These are phyloP conservation scores for Paxillus ammoniavirescens DNA, from an alignment of 768 basidiomycete species.

Conservation along the genomic window DNA sequence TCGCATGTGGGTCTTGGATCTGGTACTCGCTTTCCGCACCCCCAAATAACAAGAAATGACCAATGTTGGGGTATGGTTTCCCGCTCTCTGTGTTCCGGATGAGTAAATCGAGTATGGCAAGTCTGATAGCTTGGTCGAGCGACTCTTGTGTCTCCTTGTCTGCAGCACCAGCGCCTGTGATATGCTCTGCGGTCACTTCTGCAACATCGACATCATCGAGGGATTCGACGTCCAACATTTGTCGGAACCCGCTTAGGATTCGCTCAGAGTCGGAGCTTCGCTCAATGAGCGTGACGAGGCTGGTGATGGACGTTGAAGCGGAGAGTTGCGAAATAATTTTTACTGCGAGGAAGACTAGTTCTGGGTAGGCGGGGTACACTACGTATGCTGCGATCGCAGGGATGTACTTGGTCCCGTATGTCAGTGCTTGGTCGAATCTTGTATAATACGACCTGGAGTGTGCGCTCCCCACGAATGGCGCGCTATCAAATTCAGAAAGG, in stretches of 20 bases:
- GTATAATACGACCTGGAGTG: constrained; percentile 70
- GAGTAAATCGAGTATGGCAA: constrained; percentile 79
- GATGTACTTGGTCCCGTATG: constrained; percentile 67
- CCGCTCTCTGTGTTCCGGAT: constrained; percentile 68
- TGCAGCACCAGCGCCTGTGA: constrained; percentile 73
- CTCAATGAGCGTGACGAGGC: constrained; percentile 75
- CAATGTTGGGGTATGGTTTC: constrained; percentile 74
- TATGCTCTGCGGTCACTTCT: constrained; percentile 58
- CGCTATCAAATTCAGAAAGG: constrained; percentile 62
- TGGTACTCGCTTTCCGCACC: constrained; percentile 54
- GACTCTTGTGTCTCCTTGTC: constrained; percentile 44
- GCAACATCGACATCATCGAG: constrained; percentile 58
- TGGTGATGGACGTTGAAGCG: constrained; percentile 62
- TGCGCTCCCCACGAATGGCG: constrained; percentile 50
- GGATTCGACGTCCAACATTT: constrained; percentile 61
- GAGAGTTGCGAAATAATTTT: constrained; percentile 74
- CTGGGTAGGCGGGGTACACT: constrained; percentile 61
- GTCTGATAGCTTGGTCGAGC: constrained; percentile 66
- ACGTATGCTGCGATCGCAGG: constrained; percentile 84
- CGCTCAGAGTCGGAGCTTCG: constrained; percentile 82
- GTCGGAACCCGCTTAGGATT: constrained; percentile 77
- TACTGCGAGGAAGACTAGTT: constrained; percentile 73
- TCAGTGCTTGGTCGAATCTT: constrained; percentile 70
- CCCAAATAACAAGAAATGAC: constrained; percentile 86
- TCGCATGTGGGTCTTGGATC: constrained; percentile 77